Conservation (phyloP, 2,329 filamentous ascomycete species). For the Fusarium euwallaceae region DNA sequence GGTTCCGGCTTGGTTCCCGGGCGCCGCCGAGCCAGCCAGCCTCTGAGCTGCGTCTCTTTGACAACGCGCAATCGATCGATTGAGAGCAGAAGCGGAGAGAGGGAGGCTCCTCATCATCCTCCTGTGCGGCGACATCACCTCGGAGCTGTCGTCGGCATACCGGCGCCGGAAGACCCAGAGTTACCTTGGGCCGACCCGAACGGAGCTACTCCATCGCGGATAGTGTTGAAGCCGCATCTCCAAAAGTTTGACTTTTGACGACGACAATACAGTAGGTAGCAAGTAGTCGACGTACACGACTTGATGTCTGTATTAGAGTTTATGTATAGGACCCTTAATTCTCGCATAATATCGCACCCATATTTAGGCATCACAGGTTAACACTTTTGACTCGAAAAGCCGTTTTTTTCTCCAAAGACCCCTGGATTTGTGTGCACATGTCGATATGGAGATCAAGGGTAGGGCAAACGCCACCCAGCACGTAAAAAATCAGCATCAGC, state of each 20-base stretch:
- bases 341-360: conserved; percentile 16
- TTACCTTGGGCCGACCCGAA: conserved; percentile 18
- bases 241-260: conserved; percentile 36
- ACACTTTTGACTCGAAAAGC: background rate
- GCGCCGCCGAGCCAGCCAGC: conserved; percentile 10
- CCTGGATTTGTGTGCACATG: conserved; percentile 16
- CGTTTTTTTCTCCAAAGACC: background rate
- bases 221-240: conserved; percentile 19
- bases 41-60: conserved; percentile 12
- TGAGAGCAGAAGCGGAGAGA: conserved; percentile 9
- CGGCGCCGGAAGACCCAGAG: conserved; percentile 28
- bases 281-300: conserved; percentile 4
- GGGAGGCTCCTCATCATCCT: background rate
- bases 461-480: conserved; percentile 37
- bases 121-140: conserved; percentile 7
- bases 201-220: conserved; percentile 14
- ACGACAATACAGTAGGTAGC: conserved; percentile 7
- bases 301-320: conserved; percentile 12
- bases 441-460: conserved; percentile 17
- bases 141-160: conserved; percentile 7
- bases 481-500: conserved; percentile 1
- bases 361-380: conserved; percentile 15
- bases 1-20: conserved; percentile 26
- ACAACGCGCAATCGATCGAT: conserved; percentile 17
- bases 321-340: conserved; percentile 19